Base-by-base conservation (phyloP, 2,329 filamentous ascomycete genomes). In the Ophiocordyceps camponoti-saundersi region DNA sequence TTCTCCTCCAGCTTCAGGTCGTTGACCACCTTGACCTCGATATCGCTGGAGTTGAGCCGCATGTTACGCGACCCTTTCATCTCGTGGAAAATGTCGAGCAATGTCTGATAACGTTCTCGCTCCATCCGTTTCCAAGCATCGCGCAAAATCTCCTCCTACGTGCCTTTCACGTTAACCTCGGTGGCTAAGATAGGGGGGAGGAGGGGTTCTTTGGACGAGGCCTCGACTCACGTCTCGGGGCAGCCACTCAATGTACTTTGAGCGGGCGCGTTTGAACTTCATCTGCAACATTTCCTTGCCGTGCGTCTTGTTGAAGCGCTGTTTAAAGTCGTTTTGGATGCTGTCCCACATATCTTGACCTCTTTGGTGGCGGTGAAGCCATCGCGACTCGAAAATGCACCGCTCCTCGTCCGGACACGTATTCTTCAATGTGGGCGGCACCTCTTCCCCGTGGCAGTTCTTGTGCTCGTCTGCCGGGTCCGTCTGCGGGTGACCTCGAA, bases 331-430 rank as follows among this genome's bases (percentile, higher is more conserved):
- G 6, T 55, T 56, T 44, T 67, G 64, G 48, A 78, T 75, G 39
- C 65, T 62, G 22, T 73, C 67, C 74, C 74, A 78, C 72, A 77
- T 77, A 32, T 73, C 71, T 51, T 73, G 72, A 16, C 74, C 73
- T 53, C 72, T 73, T 46, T 66, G 63, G 20, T 65, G 54, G 16
- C 65, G 59, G 52, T 68, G 65, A 22, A 65, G 55, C 55, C 66
- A 67, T 13, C 72, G 64, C n/a, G 71, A 64, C 23, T 70, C 61
- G 44, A 75, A 69, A 30, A 78, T 65, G 46, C 60, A 71, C 21
- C 62, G 63, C 49, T 73, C 68, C 32, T 73, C 67, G 2, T 67
- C 63, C 1, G 69, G 68, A 23, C 70, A 70, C 18, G 63, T 63
- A 21, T 61, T 57, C 47, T 68, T 69, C 42, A 76, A 61, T 2